Evolutionary conservation across 202 grass and related monocot genomes (phyloP).

Genomic region (Eragrostis tef): DNA sequence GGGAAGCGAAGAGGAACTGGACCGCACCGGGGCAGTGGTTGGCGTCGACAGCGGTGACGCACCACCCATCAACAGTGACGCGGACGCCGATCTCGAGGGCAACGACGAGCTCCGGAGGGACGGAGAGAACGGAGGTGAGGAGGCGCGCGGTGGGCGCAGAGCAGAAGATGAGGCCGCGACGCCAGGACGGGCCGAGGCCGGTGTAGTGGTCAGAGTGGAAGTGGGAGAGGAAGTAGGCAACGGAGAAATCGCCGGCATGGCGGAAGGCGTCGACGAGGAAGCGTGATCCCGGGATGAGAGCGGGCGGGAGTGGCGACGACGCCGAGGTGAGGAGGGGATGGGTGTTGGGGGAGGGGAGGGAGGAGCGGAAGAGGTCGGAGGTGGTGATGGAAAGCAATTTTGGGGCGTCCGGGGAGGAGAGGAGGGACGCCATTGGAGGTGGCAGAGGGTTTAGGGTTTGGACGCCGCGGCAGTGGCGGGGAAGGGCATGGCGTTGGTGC

Average conservation of each 20-base stretch:
- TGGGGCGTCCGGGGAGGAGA: slow-evolving; percentile 37
- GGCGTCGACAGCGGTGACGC: slow-evolving; percentile 65
- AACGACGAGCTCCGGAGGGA: slow-evolving; percentile 67
- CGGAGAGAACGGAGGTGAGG: slow-evolving; percentile 59
- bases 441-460: slow-evolving; percentile 40
- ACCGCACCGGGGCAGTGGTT: slow-evolving; percentile 94
- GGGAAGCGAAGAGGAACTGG: slow-evolving; percentile 79
- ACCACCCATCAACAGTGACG: slow-evolving; percentile 66
- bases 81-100: slow-evolving; percentile 54
- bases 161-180: slow-evolving; percentile 79
- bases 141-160: slow-evolving; percentile 68
- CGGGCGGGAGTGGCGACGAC: slow-evolving; percentile 49
- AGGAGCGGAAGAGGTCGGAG: slow-evolving; percentile 64
- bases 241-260: slow-evolving; percentile 74
- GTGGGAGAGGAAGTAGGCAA: slow-evolving; percentile 89
- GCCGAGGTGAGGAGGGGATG: slow-evolving; percentile 9
- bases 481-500: slow-evolving; percentile 30
- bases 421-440: slow-evolving; percentile 54
- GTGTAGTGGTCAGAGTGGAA: slow-evolving; percentile 94
- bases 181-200: slow-evolving; percentile 72
- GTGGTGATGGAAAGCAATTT: slow-evolving; percentile 53
- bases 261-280: slow-evolving; percentile 91
- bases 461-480: background rate
- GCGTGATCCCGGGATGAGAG: slow-evolving; percentile 71
- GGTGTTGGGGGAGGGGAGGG: slow-evolving; percentile 30